phyloP scores from a whole-genome alignment of 1,284 basidiomycete species.

The Inonotus hispidus region DNA sequence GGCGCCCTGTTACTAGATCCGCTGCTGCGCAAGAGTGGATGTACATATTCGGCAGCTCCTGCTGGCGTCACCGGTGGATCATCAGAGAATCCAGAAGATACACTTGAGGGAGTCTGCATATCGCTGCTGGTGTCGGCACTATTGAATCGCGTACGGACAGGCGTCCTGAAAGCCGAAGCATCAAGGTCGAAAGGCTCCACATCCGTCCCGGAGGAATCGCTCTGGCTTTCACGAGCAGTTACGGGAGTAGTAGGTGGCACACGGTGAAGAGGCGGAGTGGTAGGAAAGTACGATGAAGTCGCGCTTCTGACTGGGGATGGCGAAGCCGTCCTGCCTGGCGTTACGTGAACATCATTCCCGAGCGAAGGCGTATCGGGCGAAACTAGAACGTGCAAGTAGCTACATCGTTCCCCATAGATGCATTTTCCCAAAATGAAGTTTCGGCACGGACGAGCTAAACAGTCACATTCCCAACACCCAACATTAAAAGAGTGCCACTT shows the following conservation, averaged over 20 bases:
- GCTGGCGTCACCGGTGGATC: constrained; percentile 6
- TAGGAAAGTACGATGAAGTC: background rate
- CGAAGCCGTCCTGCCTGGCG: background rate
- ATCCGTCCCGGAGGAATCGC: background rate
- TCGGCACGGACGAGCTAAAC: constrained; percentile 27
- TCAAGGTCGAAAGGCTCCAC: background rate
- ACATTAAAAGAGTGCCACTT: background rate
- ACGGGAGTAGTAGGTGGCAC: background rate
- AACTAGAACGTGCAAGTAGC: constrained; percentile 24
- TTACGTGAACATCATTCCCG: background rate
- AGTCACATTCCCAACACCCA: background rate
- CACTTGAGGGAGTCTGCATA: constrained; percentile 8
- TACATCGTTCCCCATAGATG: constrained; percentile 26
- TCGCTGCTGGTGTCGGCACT: background rate
- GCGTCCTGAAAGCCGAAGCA: background rate
- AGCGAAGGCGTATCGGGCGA: background rate
- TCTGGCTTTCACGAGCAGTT: background rate
- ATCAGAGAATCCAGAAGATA: background rate
- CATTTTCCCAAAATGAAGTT: constrained; percentile 27
- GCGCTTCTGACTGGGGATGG: background rate
- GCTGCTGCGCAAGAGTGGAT: background rate
- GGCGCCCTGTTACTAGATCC: too few species aligned
- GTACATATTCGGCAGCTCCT: background rate
- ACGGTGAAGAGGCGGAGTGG: constrained; percentile 5
- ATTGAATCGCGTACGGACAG: background rate